Conservation (phyloP, 768 basidiomycete species). For the Tylopilus vinaceipallidus region DNA sequence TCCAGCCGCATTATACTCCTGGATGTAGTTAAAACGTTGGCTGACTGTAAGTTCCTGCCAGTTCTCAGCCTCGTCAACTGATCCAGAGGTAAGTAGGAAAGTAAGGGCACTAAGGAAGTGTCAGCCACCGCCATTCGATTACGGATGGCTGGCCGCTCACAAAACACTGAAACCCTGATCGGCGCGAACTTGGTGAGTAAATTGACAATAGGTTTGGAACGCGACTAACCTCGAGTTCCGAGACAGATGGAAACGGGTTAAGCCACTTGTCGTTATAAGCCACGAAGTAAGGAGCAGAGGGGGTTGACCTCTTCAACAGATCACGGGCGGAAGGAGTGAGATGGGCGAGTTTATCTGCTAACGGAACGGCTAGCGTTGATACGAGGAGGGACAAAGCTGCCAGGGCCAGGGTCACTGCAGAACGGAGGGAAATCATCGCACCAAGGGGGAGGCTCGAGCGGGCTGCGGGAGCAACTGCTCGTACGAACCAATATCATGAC, state of each 20-base stretch:
- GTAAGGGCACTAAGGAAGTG: constrained; percentile 37
- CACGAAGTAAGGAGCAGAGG: constrained; percentile 49
- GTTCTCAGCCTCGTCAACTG: constrained; percentile 43
- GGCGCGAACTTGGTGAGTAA: background rate
- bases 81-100: constrained; percentile 40
- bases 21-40: constrained; percentile 41
- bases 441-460: constrained; percentile 13
- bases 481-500: background rate
- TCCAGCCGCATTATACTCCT: constrained; percentile 51
- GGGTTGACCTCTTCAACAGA: constrained; percentile 18
- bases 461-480: background rate
- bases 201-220: background rate
- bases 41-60: constrained; percentile 39
- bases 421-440: constrained; percentile 20
- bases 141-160: constrained; percentile 24
- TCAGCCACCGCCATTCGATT: no score
- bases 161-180: constrained; percentile 36
- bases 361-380: constrained; percentile 8
- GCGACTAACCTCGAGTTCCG: no score
- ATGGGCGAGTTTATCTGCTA: constrained; percentile 13
- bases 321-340: constrained; percentile 20
- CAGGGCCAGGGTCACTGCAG: background rate
- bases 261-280: constrained; percentile 41
- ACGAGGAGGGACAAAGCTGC: constrained; percentile 6
- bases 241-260: constrained; percentile 42